Conservation (phyloP, 2,329 filamentous ascomycete species). For the Phialophora verrucosa region DNA sequence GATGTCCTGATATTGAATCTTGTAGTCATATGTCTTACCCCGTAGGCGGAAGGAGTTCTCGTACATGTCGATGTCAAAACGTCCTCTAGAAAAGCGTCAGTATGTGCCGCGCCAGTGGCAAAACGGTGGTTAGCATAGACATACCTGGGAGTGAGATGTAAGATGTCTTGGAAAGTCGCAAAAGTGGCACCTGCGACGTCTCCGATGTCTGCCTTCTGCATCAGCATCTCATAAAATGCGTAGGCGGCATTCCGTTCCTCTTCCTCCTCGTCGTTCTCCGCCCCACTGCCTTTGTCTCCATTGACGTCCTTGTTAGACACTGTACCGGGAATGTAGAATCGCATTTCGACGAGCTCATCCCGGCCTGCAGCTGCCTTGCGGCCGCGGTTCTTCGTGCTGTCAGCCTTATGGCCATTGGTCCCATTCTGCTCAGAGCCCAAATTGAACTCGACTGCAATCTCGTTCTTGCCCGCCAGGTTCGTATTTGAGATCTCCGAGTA, state of each 20-base stretch:
- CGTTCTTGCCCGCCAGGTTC: constrained; percentile 95
- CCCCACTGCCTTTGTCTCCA: constrained; percentile 65
- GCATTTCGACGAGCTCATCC: constrained; percentile 97
- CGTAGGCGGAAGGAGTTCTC: constrained; percentile 95
- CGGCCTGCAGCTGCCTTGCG: constrained; percentile 87
- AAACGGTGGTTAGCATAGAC: constrained; percentile 36
- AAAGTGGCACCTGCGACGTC: constrained; percentile 98
- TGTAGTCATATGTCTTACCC: constrained; percentile 99
- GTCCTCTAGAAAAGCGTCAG: constrained; percentile 69
- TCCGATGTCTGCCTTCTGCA: constrained; percentile 98
- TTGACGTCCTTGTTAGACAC: constrained; percentile 72
- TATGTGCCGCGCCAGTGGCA: constrained; percentile 28
- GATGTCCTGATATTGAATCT: constrained; percentile 96
- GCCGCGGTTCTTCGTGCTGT: constrained; percentile 72
- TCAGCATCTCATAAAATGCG: constrained; percentile 96
- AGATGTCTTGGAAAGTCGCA: constrained; percentile 93
- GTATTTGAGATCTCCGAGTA: constrained; percentile 98
- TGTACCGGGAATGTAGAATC: constrained; percentile 95
- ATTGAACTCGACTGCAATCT: constrained; percentile 94
- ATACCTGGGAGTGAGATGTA: constrained; percentile 93
- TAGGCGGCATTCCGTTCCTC: constrained; percentile 95
- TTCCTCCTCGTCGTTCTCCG: constrained; percentile 69
- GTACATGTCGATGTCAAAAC: constrained; percentile 99
- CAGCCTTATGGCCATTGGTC: constrained; percentile 74
- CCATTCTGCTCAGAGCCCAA: constrained; percentile 75